phyloP scores from a whole-genome alignment of 257 asterid genomes.

The Mitragyna speciosa region DNA sequence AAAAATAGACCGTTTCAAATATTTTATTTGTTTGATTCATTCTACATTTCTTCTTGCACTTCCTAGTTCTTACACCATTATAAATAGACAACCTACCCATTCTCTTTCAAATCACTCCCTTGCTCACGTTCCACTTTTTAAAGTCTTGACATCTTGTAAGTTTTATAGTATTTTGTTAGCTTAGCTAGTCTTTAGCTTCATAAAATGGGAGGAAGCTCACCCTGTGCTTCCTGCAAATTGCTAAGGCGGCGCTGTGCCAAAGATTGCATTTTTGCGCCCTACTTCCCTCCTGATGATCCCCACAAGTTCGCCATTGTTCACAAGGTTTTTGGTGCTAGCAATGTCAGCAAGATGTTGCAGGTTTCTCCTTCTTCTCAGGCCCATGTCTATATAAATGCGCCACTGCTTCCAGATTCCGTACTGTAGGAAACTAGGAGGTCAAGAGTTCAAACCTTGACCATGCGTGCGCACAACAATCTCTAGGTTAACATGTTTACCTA shows the following conservation, averaged over 20 bases:
- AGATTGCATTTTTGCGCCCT: slow-evolving; percentile 87
- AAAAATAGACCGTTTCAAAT: slow-evolving; percentile 8
- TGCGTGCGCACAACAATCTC: background rate
- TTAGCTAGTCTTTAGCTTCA: slow-evolving; percentile 2
- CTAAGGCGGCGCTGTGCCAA: slow-evolving; percentile 86
- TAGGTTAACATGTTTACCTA: background rate
- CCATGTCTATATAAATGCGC: background rate
- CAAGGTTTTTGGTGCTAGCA: slow-evolving; percentile 94
- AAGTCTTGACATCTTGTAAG: background rate
- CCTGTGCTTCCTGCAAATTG: slow-evolving; percentile 91
- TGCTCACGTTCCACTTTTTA: background rate
- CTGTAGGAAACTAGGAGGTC: background rate
- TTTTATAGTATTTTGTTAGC: background rate
- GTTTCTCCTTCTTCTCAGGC: slow-evolving; percentile 26
- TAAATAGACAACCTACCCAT: slow-evolving; percentile 33
- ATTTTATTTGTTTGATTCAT: slow-evolving; percentile 30
- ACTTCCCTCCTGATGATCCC: slow-evolving; percentile 92
- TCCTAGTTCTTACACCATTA: slow-evolving; percentile 8
- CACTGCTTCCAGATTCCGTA: background rate
- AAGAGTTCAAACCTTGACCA: background rate
- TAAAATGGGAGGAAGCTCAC: slow-evolving; percentile 75
- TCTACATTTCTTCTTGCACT: slow-evolving; percentile 11
- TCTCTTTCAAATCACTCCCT: slow-evolving; percentile 28
- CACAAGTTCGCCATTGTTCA: slow-evolving; percentile 96
- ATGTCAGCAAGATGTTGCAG: slow-evolving; percentile 94